Base-by-base conservation (phyloP, 345 rosid genomes). In the Euphorbia pulcherrima region DNA sequence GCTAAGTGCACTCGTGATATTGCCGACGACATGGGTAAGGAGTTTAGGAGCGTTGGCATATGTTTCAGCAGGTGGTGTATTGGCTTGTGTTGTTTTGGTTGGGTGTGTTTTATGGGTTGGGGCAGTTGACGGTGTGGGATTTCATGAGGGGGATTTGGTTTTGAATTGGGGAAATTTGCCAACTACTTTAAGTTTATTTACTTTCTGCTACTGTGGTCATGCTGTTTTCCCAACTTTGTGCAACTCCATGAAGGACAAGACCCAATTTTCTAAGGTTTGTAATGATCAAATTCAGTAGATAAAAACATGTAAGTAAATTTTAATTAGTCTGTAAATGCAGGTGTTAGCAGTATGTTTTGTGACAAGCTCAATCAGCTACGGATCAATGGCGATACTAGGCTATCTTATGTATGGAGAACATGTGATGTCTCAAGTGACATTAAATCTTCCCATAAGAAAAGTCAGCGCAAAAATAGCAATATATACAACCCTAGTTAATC, bases 1-100 rank as follows among this genome's bases (percentile, higher is more conserved):
- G 70, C 69, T 88, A 6, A 48, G 81, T 37, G 78, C 85, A 23
- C 80, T 88, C 0, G 11, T 84, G 30, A 75, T 88, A 30, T 27
- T 85, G 69, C 94, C 94, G 13, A 84, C 91, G 21, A 85, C 94
- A 41, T 88, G 94, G 94, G 52, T 88, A 46, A 83, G 76, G 81
- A 84, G 84, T 74, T 64, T 88, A 65, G 87, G 84, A 0, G 51
- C 81, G 29, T 61, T 88, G 69, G 88, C 94, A 33, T 88, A 88
- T 72, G 60, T 88, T 50, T 88, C 91, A 2, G 83, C 75, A 7
- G 86, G 90, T 27, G 89, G 90, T 16, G 89, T 86, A 48, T 39
- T 82, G 67, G 94, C 94, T 63, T 84, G 86, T 17, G 52, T 82
- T 6, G 20, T 85, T 53, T 60, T 88, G 70, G 77, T 76, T 26